Evolutionary conservation across 2,329 filamentous ascomycete genomes (phyloP).

Genomic region (Talaromyces albobiverticillius): DNA sequence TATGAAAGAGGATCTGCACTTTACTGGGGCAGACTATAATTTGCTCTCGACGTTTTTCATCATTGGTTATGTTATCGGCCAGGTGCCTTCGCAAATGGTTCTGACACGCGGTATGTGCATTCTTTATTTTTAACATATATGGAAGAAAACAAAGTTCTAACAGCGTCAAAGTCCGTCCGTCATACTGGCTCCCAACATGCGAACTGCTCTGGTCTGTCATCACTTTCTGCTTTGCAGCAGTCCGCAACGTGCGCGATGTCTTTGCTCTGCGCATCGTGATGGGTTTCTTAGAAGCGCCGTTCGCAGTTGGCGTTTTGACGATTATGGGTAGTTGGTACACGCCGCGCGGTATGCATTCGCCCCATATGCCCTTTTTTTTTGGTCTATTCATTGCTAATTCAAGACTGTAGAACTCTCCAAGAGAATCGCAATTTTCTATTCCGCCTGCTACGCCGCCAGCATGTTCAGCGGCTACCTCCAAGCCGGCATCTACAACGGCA

Average conservation of each 20-base stretch:
- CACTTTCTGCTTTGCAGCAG: conserved; percentile 22
- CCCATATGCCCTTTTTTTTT: neutral
- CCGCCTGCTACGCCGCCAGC: conserved; percentile 19
- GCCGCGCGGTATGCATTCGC: conserved; percentile 7
- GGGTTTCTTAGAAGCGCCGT: conserved; percentile 20
- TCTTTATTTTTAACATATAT: neutral
- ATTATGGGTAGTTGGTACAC: conserved; percentile 20
- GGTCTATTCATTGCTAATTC: neutral
- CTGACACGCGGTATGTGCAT: conserved; percentile 12
- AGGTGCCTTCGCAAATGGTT: conserved; percentile 14
- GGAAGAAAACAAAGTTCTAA: neutral
- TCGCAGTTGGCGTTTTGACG: conserved; percentile 21
- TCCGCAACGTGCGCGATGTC: conserved; percentile 22
- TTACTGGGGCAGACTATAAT: conserved; percentile 14
- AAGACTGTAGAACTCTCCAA: conserved; percentile 20
- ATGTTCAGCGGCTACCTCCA: conserved; percentile 25
- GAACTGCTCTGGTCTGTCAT: conserved; percentile 23
- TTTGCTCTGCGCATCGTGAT: conserved; percentile 22
- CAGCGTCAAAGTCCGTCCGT: conserved; percentile 16
- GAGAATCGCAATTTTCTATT: conserved; percentile 23
- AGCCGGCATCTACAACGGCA: conserved; percentile 20
- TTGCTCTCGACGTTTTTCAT: conserved; percentile 15
- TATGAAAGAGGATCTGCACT: conserved; percentile 15
- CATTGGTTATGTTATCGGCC: conserved; percentile 13
- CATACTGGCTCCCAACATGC: conserved; percentile 19